A percentile compares a stretch with the other conserved stretches of the same genome.
Conservation (phyloP, 1,139 yeast species). For the Pichia sp. region DNA sequence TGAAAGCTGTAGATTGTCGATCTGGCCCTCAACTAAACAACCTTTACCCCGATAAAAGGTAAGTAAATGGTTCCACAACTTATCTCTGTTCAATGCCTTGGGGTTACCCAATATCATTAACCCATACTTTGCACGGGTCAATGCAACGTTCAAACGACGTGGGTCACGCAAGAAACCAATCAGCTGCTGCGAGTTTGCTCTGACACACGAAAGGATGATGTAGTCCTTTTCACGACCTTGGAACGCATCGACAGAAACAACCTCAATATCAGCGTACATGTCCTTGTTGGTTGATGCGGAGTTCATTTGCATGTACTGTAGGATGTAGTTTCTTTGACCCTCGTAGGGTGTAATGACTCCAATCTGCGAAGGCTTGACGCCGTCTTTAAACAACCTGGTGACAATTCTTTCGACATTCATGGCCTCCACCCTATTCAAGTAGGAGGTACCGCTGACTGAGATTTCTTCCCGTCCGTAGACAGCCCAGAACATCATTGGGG, state of each 20-base stretch:
- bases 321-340: slow-evolving; percentile 83
- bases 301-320: slow-evolving; percentile 72
- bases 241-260: slow-evolving; percentile 91
- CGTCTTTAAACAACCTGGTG: slow-evolving; percentile 69
- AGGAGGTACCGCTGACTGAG: slow-evolving; percentile 79
- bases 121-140: slow-evolving; percentile 89
- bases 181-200: slow-evolving; percentile 77
- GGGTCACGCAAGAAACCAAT: slow-evolving; percentile 91
- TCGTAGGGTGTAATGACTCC: slow-evolving; percentile 95
- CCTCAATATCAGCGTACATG: slow-evolving; percentile 70
- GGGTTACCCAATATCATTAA: slow-evolving; percentile 83
- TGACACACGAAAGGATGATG: slow-evolving; percentile 83
- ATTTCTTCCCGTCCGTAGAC: slow-evolving; percentile 87
- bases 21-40: slow-evolving; percentile 87
- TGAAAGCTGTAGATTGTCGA: slow-evolving; percentile 68
- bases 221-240: slow-evolving; percentile 95
- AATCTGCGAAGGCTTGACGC: slow-evolving; percentile 76
- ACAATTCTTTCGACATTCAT: slow-evolving; percentile 82
- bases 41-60: slow-evolving; percentile 80
- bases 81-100: slow-evolving; percentile 63
- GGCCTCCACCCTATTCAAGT: slow-evolving; percentile 83
- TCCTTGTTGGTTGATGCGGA: slow-evolving; percentile 63
- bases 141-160: slow-evolving; percentile 85
- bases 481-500: slow-evolving; percentile 96
- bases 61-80: slow-evolving; percentile 75